phyloP scores from a whole-genome alignment of 805 yeast species.

The Ogataea trehalophila region DNA sequence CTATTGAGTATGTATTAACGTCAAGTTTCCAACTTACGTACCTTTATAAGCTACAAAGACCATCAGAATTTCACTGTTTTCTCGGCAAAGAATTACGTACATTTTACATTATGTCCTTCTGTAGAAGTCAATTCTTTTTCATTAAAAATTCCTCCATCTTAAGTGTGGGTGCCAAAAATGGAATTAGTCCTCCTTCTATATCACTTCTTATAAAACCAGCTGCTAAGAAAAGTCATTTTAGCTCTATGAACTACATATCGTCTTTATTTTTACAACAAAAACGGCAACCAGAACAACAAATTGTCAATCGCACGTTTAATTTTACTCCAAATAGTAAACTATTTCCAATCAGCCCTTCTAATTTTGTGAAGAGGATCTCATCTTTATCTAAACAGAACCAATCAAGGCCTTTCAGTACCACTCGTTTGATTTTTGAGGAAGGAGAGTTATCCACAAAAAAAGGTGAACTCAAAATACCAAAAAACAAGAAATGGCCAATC shows the following conservation, averaged over 20 bases:
- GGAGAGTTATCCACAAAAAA: too few relatives aligned
- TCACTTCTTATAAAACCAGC: neutral
- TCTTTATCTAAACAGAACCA: constrained; percentile 1
- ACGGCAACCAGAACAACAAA: too few relatives aligned
- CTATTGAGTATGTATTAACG: too few relatives aligned
- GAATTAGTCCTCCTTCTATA: neutral
- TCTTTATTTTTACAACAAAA: too few relatives aligned
- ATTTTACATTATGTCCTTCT: constrained; percentile 29
- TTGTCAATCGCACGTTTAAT: too few relatives aligned
- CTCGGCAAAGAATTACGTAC: neutral
- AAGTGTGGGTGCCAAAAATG: constrained; percentile 18
- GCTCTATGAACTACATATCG: too few relatives aligned
- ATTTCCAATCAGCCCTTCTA: too few relatives aligned
- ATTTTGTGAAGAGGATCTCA: too few relatives aligned
- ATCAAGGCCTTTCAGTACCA: constrained; percentile 14
- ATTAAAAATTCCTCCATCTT: constrained; percentile 47
- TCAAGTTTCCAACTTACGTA: too few relatives aligned
- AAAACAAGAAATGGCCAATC: constrained; percentile 30
- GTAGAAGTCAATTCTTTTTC: constrained; percentile 55
- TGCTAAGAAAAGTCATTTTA: too few relatives aligned
- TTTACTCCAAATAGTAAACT: too few relatives aligned
- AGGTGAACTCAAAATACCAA: neutral
- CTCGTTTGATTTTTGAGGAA: constrained; percentile 1
- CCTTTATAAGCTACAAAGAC: too few relatives aligned
- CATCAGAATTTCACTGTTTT: neutral